Percentiles rank a stretch among this genome's conserved stretches.
Conservation (phyloP, 2,329 filamentous ascomycete species). For the Hypoxylon sp. region DNA sequence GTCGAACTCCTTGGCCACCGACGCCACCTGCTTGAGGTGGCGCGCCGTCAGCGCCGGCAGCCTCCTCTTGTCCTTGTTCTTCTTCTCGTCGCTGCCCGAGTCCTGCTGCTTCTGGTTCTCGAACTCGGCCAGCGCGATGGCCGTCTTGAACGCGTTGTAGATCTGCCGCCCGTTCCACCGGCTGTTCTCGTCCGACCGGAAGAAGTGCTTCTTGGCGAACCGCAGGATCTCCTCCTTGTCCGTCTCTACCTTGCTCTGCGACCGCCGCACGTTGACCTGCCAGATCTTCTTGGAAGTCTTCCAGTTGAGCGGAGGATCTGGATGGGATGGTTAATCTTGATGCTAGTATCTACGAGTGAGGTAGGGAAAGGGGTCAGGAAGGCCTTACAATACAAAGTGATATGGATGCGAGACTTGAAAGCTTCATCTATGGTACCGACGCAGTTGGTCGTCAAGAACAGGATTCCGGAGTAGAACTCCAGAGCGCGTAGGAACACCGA, state of each 20-base stretch:
- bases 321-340: not conserved
- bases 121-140: conserved; percentile 10
- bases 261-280: conserved; percentile 4
- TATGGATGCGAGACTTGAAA: conserved; percentile 47
- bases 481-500: conserved; percentile 34
- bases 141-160: conserved; percentile 12
- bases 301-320: conserved; percentile 19
- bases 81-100: not conserved
- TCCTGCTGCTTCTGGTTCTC: not conserved
- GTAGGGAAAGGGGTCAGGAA: not conserved
- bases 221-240: conserved; percentile 4
- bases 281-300: conserved; percentile 9
- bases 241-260: not conserved
- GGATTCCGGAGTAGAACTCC: conserved; percentile 49
- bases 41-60: not conserved
- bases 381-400: conserved; percentile 4
- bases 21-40: conserved; percentile 2
- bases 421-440: conserved; percentile 48
- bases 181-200: not conserved
- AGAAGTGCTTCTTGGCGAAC: conserved; percentile 17
- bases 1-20: conserved; percentile 3
- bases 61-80: not conserved
- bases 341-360: not conserved
- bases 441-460: conserved; percentile 52
- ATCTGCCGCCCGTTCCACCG: conserved; percentile 15